A percentile compares a stretch with the other conserved stretches of the same genome.
Conservation (phyloP, 139 green algal species). For the Nannochloris sp. region DNA sequence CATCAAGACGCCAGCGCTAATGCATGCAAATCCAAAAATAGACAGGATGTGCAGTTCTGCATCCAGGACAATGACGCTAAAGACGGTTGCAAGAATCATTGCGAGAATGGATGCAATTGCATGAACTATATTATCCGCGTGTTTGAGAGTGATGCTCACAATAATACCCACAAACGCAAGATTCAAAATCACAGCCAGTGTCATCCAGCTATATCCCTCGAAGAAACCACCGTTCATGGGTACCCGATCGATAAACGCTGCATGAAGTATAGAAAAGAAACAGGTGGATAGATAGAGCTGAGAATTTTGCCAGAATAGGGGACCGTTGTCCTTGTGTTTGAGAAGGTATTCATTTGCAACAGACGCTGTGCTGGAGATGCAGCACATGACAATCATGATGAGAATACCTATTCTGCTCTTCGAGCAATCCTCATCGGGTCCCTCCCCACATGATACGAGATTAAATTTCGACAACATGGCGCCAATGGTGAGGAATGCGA, state of each 20-base stretch:
- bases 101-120: background rate
- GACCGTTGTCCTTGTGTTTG: background rate
- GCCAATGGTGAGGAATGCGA: background rate
- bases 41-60: background rate
- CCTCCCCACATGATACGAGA: background rate
- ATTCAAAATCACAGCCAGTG: background rate
- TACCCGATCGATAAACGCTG: background rate
- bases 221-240: background rate
- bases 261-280: background rate
- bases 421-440: background rate
- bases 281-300: background rate
- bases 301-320: background rate
- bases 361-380: background rate
- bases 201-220: background rate
- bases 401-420: background rate
- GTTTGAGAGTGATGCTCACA: background rate
- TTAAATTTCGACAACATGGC: background rate
- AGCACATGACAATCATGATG: slow-evolving; percentile 1
- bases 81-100: background rate
- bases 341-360: background rate
- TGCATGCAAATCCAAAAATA: background rate
- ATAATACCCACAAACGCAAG: background rate
- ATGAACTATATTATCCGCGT: slow-evolving; percentile 3
- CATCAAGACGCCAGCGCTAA: background rate
- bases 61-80: background rate